Conservation (phyloP, 768 basidiomycete genomes). For the Rickenella mellea region DNA sequence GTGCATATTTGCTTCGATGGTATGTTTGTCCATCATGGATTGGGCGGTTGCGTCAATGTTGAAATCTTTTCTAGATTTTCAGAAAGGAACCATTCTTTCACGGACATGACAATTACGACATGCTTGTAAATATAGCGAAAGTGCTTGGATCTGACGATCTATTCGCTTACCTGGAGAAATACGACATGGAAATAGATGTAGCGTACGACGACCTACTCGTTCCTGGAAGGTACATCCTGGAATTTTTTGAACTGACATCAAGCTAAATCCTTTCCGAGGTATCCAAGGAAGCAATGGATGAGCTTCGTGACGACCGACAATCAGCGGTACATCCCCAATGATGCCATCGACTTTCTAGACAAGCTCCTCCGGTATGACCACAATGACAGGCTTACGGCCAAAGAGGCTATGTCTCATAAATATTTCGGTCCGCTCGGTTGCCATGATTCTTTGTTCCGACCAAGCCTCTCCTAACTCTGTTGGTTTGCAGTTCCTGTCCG, state of each 20-base stretch:
- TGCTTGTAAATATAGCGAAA: slow-evolving; percentile 60
- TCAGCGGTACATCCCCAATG: slow-evolving; percentile 46
- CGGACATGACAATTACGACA: slow-evolving; percentile 66
- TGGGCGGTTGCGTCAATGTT: background rate
- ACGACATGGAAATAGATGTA: slow-evolving; percentile 58
- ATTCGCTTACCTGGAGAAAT: slow-evolving; percentile 47
- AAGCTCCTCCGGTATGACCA: slow-evolving; percentile 63
- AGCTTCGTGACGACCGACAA: slow-evolving; percentile 51
- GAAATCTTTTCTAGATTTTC: slow-evolving; percentile 40
- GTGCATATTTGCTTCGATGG: slow-evolving; percentile 71
- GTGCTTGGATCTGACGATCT: slow-evolving; percentile 61
- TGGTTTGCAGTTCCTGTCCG: slow-evolving; percentile 33
- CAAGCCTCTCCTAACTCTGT: slow-evolving; percentile 15
- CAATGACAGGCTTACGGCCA: slow-evolving; percentile 55
- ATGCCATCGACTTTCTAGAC: slow-evolving; percentile 59
- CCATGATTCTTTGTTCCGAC: slow-evolving; percentile 4
- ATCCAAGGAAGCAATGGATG: slow-evolving; percentile 57
- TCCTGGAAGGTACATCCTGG: slow-evolving; percentile 9
- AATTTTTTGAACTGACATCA: background rate
- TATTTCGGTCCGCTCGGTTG: slow-evolving; percentile 45
- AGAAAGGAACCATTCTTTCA: slow-evolving; percentile 70
- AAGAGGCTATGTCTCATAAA: slow-evolving; percentile 56
- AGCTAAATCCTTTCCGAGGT: slow-evolving; percentile 23
- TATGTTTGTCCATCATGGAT: slow-evolving; percentile 19
- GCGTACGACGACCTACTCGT: slow-evolving; percentile 49